These are phyloP conservation scores for Botrytis tulipae DNA, from an alignment of 2,329 filamentous ascomycete species.

Conservation along the genomic window DNA sequence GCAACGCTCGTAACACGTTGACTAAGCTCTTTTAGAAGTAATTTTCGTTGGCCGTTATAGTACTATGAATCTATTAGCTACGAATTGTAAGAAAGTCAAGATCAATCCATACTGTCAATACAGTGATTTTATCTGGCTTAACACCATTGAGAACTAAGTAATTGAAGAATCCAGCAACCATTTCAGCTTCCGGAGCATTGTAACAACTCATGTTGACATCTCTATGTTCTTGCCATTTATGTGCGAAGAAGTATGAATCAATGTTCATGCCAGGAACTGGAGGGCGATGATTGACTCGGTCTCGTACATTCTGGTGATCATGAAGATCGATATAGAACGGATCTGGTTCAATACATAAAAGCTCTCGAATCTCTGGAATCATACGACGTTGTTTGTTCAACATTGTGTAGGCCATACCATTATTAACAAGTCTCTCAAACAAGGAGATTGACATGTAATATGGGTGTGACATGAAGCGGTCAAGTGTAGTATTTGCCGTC, in stretches of 20 bases:
- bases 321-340: constrained; percentile 60
- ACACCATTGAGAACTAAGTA: constrained; percentile 71
- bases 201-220: constrained; percentile 64
- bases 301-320: constrained; percentile 57
- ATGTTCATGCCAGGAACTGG: constrained; percentile 61
- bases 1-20: constrained; percentile 41
- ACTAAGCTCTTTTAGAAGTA: constrained; percentile 51
- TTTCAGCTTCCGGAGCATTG: constrained; percentile 71
- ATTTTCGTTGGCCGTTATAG: constrained; percentile 78
- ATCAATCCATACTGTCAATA: constrained; percentile 56
- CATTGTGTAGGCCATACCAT: constrained; percentile 52
- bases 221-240: constrained; percentile 62
- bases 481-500: constrained; percentile 57
- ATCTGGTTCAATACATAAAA: constrained; percentile 44
- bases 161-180: constrained; percentile 70
- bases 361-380: constrained; percentile 63
- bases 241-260: constrained; percentile 62
- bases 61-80: constrained; percentile 47
- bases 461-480: constrained; percentile 53
- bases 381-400: constrained; percentile 63
- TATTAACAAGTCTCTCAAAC: constrained; percentile 65
- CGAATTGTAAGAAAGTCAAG: no score
- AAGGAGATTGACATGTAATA: constrained; percentile 63
- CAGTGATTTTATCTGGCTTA: constrained; percentile 61
- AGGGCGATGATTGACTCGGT: constrained; percentile 49